phyloP scores from a whole-genome alignment of 1,284 basidiomycete species.

The Trichosporon faecale region DNA sequence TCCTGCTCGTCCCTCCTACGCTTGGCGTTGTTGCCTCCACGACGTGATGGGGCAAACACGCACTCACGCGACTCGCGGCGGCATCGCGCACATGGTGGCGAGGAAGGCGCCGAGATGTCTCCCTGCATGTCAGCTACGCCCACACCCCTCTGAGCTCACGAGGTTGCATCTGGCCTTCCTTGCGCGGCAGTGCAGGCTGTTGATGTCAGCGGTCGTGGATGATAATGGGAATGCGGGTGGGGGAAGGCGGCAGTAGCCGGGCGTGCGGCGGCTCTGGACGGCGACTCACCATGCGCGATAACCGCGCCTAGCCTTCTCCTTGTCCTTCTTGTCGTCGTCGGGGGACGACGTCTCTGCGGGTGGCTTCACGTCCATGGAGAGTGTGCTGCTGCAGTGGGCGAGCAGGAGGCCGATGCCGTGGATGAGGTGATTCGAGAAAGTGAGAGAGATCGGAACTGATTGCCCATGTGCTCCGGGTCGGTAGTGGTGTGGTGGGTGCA shows the following conservation, averaged over 20 bases:
- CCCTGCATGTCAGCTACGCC: slow-evolving; percentile 33
- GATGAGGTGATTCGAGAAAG: not conserved
- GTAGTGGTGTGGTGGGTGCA: not conserved
- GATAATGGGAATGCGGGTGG: not conserved
- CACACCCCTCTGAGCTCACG: slow-evolving; percentile 21
- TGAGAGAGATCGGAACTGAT: not conserved
- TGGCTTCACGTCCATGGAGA: not conserved
- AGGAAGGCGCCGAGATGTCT: slow-evolving; percentile 52
- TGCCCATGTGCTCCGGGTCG: not conserved
- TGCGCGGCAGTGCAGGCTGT: slow-evolving; percentile 42
- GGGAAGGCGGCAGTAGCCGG: slow-evolving; percentile 3
- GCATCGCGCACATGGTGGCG: slow-evolving; percentile 53
- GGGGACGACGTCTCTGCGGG: not conserved
- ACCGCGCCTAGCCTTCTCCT: slow-evolving; percentile 37
- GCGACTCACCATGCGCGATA: slow-evolving; percentile 46
- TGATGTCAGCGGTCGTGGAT: not conserved
- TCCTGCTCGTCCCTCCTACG: slow-evolving; percentile 25
- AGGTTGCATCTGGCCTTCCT: slow-evolving; percentile 48
- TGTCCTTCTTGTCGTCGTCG: slow-evolving; percentile 11
- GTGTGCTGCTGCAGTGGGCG: not conserved
- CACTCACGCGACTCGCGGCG: slow-evolving; percentile 53
- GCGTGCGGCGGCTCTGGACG: not conserved
- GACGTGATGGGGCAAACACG: slow-evolving; percentile 49
- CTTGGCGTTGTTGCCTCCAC: slow-evolving; percentile 47
- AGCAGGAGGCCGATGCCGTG: not conserved